Base-by-base conservation (phyloP, 2,329 filamentous ascomycete genomes). In the Fusarium sp. region DNA sequence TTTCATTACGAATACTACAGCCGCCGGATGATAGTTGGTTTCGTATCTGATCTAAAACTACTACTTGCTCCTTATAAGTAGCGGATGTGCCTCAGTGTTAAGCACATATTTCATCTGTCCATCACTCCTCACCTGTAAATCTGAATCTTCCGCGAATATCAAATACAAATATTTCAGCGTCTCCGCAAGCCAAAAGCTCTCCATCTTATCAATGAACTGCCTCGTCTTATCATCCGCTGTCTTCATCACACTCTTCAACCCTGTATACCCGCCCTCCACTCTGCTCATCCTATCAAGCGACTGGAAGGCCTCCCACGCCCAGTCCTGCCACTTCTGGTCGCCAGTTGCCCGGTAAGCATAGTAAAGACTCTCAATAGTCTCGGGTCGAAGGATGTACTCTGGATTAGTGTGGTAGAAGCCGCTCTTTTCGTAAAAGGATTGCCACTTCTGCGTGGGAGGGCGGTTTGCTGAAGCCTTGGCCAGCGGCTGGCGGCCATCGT, bases 161-260 rank as follows among this genome's bases (percentile, higher is more conserved):
- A 72, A 7, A 20, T 72, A 72, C 24, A 72, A 28, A 28, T 72
- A 72, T n/a, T 72, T 72, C 31, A 72, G 14, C 6, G 66, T 72
- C 39, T 72, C 70, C 0, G 69, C 69, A 5, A 72, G 42, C 69
- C 69, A 72, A 17, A 72, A 72, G 4, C 69, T 72, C 39, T 72
- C 69, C 69, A 72, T 72, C 49, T 72, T 72, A 3, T 72, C 69
- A 1, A 72, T 44, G 9, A 51, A 18, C 20, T 65, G 24, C 1
- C 22, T 22, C 5, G 42, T 39, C 1, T 56, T 39, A 15, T 63
- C 61, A 1, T 67, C 51, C 1, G 10, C 38, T 0, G 40, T 60
- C 34, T 44, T 54, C 63, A 72, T 72, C 1, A 66, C 59, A 8
- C 45, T 69, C 3, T 28, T 54, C 6, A 72, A 17, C 0, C 69